A percentile compares a stretch with the other conserved stretches of the same genome.
phyloP scores from a whole-genome alignment of 23 red algal species.

The Cyanidiococcus yangmingshanensis region DNA sequence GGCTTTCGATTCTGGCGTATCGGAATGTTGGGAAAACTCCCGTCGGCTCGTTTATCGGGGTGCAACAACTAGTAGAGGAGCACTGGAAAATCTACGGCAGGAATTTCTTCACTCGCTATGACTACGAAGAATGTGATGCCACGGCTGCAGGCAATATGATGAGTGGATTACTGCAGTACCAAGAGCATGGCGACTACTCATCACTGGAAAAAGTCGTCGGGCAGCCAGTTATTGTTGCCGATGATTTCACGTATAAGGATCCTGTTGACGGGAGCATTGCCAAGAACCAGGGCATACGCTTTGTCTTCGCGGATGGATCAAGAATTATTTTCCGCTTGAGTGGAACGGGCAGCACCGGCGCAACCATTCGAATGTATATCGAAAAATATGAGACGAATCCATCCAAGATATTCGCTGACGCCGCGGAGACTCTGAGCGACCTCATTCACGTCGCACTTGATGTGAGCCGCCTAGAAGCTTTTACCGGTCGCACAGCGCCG shows the following conservation, averaged over 20 bases:
- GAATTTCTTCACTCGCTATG: conserved; percentile 81
- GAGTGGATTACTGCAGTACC: conserved; percentile 33
- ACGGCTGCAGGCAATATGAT: conserved; percentile 54
- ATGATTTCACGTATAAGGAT: conserved; percentile 82
- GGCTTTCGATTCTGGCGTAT: conserved; percentile 68
- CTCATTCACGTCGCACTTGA: conserved; percentile 56
- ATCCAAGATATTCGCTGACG: conserved; percentile 18
- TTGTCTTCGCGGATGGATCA: conserved; percentile 62
- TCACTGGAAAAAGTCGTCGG: background rate
- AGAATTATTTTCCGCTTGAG: conserved; percentile 73
- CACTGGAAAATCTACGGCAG: conserved; percentile 74
- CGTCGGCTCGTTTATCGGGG: conserved; percentile 43
- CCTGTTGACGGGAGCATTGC: conserved; percentile 78
- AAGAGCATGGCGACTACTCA: conserved; percentile 21
- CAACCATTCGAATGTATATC: conserved; percentile 88
- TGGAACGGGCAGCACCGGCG: conserved; percentile 72
- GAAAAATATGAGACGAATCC: conserved; percentile 56
- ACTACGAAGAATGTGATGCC: conserved; percentile 75
- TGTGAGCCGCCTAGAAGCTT: conserved; percentile 43
- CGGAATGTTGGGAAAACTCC: conserved; percentile 45
- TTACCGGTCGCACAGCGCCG: conserved; percentile 61
- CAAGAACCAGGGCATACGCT: conserved; percentile 53
- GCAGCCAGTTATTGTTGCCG: conserved; percentile 31
- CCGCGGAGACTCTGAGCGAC: conserved; percentile 34
- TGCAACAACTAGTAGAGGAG: conserved; percentile 58